A percentile compares a stretch with the other conserved stretches of the same genome.
These are phyloP conservation scores for Ceratobasidium sp. DNA, from an alignment of 1,284 basidiomycete genomes.

Conservation along the genomic window DNA sequence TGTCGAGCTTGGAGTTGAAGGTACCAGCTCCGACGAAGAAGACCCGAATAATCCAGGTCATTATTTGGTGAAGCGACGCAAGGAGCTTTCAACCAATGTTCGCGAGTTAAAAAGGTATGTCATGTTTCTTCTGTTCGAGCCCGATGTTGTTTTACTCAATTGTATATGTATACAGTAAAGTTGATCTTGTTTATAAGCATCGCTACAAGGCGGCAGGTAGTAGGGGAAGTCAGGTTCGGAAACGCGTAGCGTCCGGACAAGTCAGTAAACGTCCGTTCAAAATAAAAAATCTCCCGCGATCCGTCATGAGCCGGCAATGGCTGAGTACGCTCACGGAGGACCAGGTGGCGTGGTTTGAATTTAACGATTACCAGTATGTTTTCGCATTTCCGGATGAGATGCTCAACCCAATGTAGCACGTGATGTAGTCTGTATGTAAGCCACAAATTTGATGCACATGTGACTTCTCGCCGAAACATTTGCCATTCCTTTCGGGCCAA, in stretches of 20 bases:
- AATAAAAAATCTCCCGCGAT: background rate
- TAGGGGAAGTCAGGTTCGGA: background rate
- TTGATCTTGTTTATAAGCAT: background rate
- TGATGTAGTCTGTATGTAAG: no score
- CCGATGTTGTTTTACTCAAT: background rate
- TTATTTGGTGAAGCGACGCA: background rate
- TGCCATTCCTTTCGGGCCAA: no score
- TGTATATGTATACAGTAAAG: background rate
- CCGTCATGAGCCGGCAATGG: background rate
- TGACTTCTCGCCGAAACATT: no score
- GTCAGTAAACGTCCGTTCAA: background rate
- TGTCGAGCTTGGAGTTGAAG: slow-evolving; percentile 2
- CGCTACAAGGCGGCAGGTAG: background rate
- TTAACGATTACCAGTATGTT: background rate
- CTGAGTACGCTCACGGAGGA: background rate
- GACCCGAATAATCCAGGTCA: background rate
- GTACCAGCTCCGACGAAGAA: slow-evolving; percentile 8
- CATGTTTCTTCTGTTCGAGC: background rate
- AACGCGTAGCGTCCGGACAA: background rate
- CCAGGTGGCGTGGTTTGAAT: background rate
- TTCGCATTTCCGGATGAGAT: background rate
- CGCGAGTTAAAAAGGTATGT: background rate
- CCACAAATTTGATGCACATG: no score
- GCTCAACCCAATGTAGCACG: background rate
- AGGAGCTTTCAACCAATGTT: background rate